Percentiles rank a stretch among this genome's conserved stretches.
Evolutionary conservation across 257 asterid genomes (phyloP).

Genomic region (Plantago major): DNA sequence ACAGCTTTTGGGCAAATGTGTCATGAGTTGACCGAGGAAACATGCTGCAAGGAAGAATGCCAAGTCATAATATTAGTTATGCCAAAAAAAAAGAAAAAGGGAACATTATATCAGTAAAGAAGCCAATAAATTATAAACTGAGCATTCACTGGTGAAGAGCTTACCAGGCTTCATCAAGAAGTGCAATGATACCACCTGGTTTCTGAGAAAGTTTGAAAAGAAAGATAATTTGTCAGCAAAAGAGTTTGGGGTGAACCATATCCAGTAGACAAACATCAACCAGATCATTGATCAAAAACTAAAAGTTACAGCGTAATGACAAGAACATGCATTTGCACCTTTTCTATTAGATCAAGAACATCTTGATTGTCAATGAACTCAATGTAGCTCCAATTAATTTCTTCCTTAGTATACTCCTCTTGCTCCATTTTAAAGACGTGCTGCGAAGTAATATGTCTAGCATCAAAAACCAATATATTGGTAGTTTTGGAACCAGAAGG

Average conservation of each 20-base stretch:
- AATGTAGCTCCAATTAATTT: constrained; percentile 97
- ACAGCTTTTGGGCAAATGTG: constrained; percentile 92
- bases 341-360: constrained; percentile 87
- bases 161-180: constrained; percentile 99
- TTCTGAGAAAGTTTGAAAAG: constrained; percentile 51
- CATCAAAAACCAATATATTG: constrained; percentile 17
- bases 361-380: constrained; percentile 99
- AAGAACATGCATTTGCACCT: constrained; percentile 39
- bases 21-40: constrained; percentile 97
- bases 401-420: constrained; percentile 98
- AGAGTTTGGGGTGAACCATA: not conserved
- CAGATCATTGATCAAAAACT: too few species aligned
- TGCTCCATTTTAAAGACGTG: constrained; percentile 99
- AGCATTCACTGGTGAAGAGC: constrained; percentile 20
- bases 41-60: constrained; percentile 55
- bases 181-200: constrained; percentile 98
- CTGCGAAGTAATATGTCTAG: constrained; percentile 41
- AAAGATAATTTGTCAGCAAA: constrained; percentile 17
- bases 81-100: constrained; percentile 18
- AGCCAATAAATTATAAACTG: constrained; percentile 4
- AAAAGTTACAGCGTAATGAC: too few species aligned
- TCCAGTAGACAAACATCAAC: not conserved
- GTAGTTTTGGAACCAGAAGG: constrained; percentile 11
- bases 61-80: constrained; percentile 6
- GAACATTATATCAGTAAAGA: constrained; percentile 11